Evolutionary conservation across 1,139 yeast species (phyloP), one percentile per base, ranked within the genome.

Genomic region (Candida gigantensis): DNA sequence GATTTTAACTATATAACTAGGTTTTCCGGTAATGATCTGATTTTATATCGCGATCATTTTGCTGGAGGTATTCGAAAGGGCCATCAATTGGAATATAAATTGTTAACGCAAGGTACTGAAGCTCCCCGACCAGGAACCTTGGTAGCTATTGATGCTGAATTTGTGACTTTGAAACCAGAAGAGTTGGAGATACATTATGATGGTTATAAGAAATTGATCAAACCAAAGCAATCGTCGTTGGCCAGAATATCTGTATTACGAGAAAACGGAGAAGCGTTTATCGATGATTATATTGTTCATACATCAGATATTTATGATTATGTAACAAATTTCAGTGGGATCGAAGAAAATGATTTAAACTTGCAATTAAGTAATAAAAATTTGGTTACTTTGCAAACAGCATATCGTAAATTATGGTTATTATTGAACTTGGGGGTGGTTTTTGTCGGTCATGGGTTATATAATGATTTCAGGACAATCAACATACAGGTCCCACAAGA

Each of bases 71-170:
- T 79, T 10, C 67, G 92, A 44, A 79, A 79, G 36, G 74, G 72
- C 1, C 71, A 75, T 43, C 68, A 67, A 36, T 70, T 74, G 37
- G 89, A 86, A 45, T 87, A 84, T 55, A 73, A 77, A 48, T 65
- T 85, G 12, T 63, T 88, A 37, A 79, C 89, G 0, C 60, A 62
- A 14, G 72, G 73, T n/a, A n/a, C n/a, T 31, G 92, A 85, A 50
- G 86, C 88, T 0, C 95, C 96, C 2, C 52, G 54, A 17, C 75
- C 82, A 0, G 96, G 96, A 0, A 70, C 87, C 1, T 59, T 89
- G 28, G 81, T 90, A 12, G 98, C 98, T 0, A 84, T 94, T 39
- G 99, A 94, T 67, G 97, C 99, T 0, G 99, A 94, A 58, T 94
- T 94, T 68, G 97, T 94, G 5, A 77, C 83, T 31, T 58, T 90